Conservation (phyloP, 208 protist species). For the Leishmania tarentolae region DNA sequence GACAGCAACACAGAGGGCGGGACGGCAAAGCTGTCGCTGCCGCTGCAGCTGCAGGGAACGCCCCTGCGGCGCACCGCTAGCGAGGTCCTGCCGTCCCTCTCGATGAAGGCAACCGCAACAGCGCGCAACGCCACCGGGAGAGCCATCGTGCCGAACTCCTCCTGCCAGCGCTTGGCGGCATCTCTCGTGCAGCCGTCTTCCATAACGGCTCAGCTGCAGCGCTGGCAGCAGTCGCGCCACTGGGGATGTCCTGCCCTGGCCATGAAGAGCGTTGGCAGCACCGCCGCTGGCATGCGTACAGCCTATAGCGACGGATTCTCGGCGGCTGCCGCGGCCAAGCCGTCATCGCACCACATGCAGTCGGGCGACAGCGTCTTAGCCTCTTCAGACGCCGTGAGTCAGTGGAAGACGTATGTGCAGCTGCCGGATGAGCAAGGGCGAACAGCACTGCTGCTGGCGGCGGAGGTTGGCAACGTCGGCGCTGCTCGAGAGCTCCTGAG, state of each 20-base stretch:
- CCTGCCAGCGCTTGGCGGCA: not conserved
- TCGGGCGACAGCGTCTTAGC: not conserved
- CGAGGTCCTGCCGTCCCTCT: constrained; percentile 21
- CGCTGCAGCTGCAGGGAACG: constrained; percentile 12
- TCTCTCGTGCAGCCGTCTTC: constrained; percentile 25
- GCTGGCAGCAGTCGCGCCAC: constrained; percentile 32
- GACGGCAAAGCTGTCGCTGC: not conserved
- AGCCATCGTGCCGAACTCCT: not conserved
- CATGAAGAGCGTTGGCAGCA: not conserved
- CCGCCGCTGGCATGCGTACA: not conserved
- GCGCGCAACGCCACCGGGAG: not conserved
- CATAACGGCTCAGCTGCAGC: constrained; percentile 36
- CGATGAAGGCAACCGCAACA: not conserved
- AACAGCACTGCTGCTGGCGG: constrained; percentile 42
- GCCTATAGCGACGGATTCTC: not conserved
- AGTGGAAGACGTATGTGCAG: constrained; percentile 28
- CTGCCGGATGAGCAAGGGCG: constrained; percentile 38
- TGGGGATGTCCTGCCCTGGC: constrained; percentile 25
- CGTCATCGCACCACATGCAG: not conserved
- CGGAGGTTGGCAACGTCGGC: constrained; percentile 29
- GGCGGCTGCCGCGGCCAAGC: not conserved
- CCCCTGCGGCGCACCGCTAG: constrained; percentile 9
- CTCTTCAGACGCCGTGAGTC: not conserved
- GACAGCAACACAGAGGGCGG: not conserved
- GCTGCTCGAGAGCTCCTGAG: constrained; percentile 40